phyloP scores from a whole-genome alignment of 1,284 basidiomycete genomes.

The Ustilago lituana region DNA sequence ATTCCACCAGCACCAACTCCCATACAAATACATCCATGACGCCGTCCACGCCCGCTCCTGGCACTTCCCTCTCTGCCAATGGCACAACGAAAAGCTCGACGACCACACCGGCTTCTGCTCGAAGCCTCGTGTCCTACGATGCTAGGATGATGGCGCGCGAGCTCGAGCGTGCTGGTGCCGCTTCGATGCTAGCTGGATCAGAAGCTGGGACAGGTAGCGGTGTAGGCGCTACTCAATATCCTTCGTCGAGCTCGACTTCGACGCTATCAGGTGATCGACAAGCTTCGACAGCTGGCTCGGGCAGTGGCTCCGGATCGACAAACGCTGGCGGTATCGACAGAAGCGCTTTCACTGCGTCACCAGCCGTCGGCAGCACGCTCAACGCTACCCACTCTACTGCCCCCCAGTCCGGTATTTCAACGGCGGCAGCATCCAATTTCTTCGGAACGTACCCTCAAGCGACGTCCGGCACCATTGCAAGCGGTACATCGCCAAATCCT shows the following conservation, averaged over 20 bases:
- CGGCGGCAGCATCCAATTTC: background rate
- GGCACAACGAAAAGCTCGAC: conserved; percentile 6
- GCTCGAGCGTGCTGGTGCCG: conserved; percentile 45
- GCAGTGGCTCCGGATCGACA: background rate
- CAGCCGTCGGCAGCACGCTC: conserved; percentile 14
- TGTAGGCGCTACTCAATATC: conserved; percentile 5
- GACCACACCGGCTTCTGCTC: conserved; percentile 33
- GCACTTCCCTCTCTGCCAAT: conserved; percentile 3
- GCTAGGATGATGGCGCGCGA: conserved; percentile 47
- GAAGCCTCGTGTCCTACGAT: conserved; percentile 32
- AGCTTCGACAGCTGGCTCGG: conserved; percentile 2
- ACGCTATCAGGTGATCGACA: conserved; percentile 23
- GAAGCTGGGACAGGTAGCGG: conserved; percentile 14
- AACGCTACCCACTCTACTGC: conserved; percentile 2
- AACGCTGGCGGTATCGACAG: conserved; percentile 6
- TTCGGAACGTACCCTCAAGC: conserved; percentile 18
- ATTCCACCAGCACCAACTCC: conserved; percentile 45
- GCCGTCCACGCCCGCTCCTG: conserved; percentile 26
- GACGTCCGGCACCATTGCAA: background rate
- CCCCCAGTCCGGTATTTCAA: conserved; percentile 12
- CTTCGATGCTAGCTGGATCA: conserved; percentile 39
- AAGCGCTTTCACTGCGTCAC: conserved; percentile 12
- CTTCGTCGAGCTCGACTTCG: conserved; percentile 13
- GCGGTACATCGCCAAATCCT: conserved; percentile 29
- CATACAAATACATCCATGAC: conserved; percentile 24